phyloP scores from a whole-genome alignment of 2,329 filamentous ascomycete genomes.

The Fusarium verrucosum region DNA sequence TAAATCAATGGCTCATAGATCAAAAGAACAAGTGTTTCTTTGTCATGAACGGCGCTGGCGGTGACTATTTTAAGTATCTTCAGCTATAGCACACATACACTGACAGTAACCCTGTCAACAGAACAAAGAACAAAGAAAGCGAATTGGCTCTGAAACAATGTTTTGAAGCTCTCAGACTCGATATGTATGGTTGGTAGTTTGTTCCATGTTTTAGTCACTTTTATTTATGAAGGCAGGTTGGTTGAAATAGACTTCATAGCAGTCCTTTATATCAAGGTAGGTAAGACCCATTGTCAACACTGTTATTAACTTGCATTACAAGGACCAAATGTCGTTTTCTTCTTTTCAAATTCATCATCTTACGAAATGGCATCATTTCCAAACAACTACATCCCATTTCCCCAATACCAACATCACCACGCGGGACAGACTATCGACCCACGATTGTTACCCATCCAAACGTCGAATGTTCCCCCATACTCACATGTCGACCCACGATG shows the following conservation, averaged over 20 bases:
- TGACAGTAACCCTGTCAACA: background rate
- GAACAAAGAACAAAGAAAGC: slow-evolving; percentile 32
- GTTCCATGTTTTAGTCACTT: background rate
- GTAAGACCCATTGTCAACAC: background rate
- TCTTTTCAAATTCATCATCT: background rate
- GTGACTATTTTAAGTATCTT: slow-evolving; percentile 11
- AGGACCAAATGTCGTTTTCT: too few relatives aligned
- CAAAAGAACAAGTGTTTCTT: background rate
- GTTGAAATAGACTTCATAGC: too few relatives aligned
- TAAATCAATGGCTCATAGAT: background rate
- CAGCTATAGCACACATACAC: background rate
- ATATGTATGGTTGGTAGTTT: background rate
- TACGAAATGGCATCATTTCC: too few relatives aligned
- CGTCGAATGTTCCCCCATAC: background rate
- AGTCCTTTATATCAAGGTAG: background rate
- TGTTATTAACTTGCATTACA: background rate
- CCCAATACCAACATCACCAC: background rate
- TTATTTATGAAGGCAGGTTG: background rate
- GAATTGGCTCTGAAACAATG: background rate
- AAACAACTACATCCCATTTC: background rate
- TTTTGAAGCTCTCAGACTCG: background rate
- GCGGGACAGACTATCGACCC: slow-evolving; percentile 17
- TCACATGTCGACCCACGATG: background rate
- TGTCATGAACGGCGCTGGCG: background rate
- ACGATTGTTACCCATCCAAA: background rate